These are phyloP conservation scores for Yarrowia keelungensis DNA, from an alignment of 805 yeast species.

Conservation along the genomic window DNA sequence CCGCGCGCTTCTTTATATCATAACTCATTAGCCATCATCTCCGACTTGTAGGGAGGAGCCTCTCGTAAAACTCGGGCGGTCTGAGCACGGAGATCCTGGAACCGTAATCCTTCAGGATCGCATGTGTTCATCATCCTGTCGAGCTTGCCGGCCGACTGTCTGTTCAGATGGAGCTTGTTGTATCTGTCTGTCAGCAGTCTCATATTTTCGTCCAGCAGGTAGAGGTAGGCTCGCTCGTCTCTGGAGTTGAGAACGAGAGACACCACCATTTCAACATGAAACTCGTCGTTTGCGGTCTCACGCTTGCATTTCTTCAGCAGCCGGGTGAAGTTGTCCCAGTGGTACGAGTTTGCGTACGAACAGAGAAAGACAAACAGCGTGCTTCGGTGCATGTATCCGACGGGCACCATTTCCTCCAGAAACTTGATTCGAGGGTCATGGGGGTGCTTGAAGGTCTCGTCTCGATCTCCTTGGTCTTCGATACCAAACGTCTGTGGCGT, in stretches of 20 bases:
- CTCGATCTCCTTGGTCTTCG: constrained; percentile 17
- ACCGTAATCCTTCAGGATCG: too few species aligned
- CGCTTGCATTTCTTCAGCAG: background rate
- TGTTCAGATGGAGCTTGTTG: too few species aligned
- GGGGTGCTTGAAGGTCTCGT: constrained; percentile 38
- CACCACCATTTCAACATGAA: constrained; percentile 1
- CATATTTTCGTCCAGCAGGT: too few species aligned
- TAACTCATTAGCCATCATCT: too few species aligned
- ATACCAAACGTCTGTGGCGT: constrained; percentile 47
- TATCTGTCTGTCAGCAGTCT: too few species aligned
- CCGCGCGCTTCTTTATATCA: too few species aligned
- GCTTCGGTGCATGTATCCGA: constrained; percentile 7
- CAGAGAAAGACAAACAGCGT: constrained; percentile 19
- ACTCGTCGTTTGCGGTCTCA: background rate
- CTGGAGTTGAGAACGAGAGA: constrained; percentile 21
- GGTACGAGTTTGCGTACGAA: constrained; percentile 38
- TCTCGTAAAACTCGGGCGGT: too few species aligned
- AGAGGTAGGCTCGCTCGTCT: too few species aligned
- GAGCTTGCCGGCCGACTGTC: too few species aligned
- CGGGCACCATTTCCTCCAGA: constrained; percentile 1
- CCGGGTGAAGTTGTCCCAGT: background rate
- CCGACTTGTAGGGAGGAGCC: too few species aligned
- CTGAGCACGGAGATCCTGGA: too few species aligned
- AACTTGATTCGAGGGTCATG: constrained; percentile 3
- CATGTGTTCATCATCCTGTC: too few species aligned